Percentiles rank a stretch among this genome's conserved stretches.
phyloP scores from a whole-genome alignment of 1,284 basidiomycete genomes.

The Leccinum subrobustum region DNA sequence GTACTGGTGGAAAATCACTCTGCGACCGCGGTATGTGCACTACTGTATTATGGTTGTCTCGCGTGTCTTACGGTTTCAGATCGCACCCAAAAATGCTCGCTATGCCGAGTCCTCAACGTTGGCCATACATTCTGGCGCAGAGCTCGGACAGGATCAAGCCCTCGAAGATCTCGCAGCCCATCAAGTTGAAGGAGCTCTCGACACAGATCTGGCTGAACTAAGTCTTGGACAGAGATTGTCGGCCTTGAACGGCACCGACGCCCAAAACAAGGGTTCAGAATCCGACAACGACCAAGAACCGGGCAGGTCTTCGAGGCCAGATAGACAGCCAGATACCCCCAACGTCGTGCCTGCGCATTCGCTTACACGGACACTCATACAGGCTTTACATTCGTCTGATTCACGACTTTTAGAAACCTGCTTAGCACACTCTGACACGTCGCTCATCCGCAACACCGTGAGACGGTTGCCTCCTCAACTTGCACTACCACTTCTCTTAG shows the following conservation, averaged over 20 bases:
- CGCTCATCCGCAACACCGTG: constrained; percentile 87
- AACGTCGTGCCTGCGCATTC: constrained; percentile 78
- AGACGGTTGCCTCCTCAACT: constrained; percentile 87
- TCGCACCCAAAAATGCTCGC: constrained; percentile 47
- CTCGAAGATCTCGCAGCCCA: constrained; percentile 51
- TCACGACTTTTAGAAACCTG: constrained; percentile 86
- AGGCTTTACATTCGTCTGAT: constrained; percentile 96
- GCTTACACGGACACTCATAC: constrained; percentile 91
- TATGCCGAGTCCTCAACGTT: constrained; percentile 64
- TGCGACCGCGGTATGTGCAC: constrained; percentile 18
- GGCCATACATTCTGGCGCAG: constrained; percentile 61
- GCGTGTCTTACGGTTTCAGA: constrained; percentile 31
- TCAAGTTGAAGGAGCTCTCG: constrained; percentile 67
- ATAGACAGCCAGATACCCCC: constrained; percentile 37
- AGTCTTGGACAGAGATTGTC: constrained; percentile 87
- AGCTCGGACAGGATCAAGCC: constrained; percentile 58
- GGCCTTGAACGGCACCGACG: constrained; percentile 55
- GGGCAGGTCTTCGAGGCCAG: constrained; percentile 24
- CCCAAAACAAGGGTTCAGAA: constrained; percentile 33
- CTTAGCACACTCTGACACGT: constrained; percentile 79
- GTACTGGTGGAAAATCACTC: constrained; percentile 26
- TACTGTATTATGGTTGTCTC: neutral
- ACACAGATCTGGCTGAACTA: constrained; percentile 85
- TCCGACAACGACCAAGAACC: constrained; percentile 47
- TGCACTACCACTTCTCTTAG: constrained; percentile 83